Evolutionary conservation across 257 asterid species (phyloP), one percentile per base, ranked within the genome.

Genomic region (Ilex aquifolium): DNA sequence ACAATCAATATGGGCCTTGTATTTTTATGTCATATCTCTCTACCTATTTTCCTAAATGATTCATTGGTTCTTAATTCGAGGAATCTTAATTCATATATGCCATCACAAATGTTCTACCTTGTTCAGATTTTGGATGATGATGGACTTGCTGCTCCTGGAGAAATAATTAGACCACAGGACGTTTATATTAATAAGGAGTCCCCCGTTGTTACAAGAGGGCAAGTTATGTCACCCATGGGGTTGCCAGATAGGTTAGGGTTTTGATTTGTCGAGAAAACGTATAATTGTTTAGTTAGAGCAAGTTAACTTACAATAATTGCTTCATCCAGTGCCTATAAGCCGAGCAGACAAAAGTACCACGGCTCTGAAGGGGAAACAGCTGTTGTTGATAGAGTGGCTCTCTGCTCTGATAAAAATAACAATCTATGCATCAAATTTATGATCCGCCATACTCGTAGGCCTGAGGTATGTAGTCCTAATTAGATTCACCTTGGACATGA

Each of bases 371-470:
- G 95, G 57, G 97, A 89, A 83, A 74, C 87, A 13, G 56, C 85
- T 60, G 95, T 85, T 1, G 79, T 92, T 65, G 99, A 92, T 72
- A 75, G 97, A 66, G 99, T 92, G 66, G 77, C 85, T 61, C 95
- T 92, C 55, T 79, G 71, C 72, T 69, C 88, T 66, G 99, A 92
- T 72, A 84, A 32, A 76, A 69, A 87, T 72, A 79, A 77, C 72
- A 82, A 85, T 69, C 8, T 84, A 56, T 67, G 82, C 77, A 75
- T 89, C 68, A 90, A 89, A 57, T 82, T 76, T 73, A 92, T 92
- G 94, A 82, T 89, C 48, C 97, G 97, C 32, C 94, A 89, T 66
- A 92, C 99, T 79, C 99, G 99, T 44, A 82, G 99, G 80, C 97
- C 99, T 4, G 99, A 92, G 91, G 95, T 90, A 74, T 30, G 76